A percentile compares a stretch with the other conserved stretches of the same genome.
Evolutionary conservation across 2,329 filamentous ascomycete genomes (phyloP).

Genomic region (Neonectria sp.): DNA sequence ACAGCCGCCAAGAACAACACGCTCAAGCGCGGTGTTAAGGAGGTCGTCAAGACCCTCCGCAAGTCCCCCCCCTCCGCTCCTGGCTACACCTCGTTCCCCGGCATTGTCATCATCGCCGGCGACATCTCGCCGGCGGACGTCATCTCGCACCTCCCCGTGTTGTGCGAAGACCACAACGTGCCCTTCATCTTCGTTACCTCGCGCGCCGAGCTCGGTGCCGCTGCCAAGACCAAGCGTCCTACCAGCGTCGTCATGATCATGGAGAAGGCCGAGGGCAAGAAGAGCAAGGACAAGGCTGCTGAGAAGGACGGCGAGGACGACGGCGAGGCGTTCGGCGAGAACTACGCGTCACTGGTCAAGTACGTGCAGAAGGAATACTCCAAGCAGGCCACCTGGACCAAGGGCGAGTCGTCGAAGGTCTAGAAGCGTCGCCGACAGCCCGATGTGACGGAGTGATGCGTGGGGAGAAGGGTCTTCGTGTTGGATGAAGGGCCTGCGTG

Average conservation of each 20-base stretch:
- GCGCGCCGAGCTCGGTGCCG: slow-evolving; percentile 92
- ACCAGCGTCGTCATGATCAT: slow-evolving; percentile 96
- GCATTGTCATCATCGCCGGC: slow-evolving; percentile 91
- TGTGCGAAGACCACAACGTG: slow-evolving; percentile 98
- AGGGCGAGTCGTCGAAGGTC: slow-evolving; percentile 53
- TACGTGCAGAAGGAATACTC: slow-evolving; percentile 75
- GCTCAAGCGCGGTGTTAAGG: slow-evolving; percentile 98
- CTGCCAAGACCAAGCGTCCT: slow-evolving; percentile 94
- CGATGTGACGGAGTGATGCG: slow-evolving; percentile 6
- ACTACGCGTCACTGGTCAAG: slow-evolving; percentile 77
- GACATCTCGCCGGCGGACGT: slow-evolving; percentile 99
- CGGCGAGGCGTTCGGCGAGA: slow-evolving; percentile 73
- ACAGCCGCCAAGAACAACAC: slow-evolving; percentile 94
- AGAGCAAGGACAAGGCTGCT: slow-evolving; percentile 62
- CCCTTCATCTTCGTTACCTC: slow-evolving; percentile 97
- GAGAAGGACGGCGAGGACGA: slow-evolving; percentile 64
- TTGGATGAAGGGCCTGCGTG: slow-evolving; percentile 24
- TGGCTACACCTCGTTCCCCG: slow-evolving; percentile 74
- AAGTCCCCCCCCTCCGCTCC: slow-evolving; percentile 85
- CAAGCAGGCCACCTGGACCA: slow-evolving; percentile 69
- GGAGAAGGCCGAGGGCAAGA: slow-evolving; percentile 67
- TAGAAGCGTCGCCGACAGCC: slow-evolving; percentile 19
- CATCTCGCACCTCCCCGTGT: slow-evolving; percentile 96
- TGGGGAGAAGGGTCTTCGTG: slow-evolving; percentile 10
- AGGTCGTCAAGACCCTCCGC: slow-evolving; percentile 98